phyloP scores from a whole-genome alignment of 352 stramenopile genomes.

The Phytopythium ostracodes region DNA sequence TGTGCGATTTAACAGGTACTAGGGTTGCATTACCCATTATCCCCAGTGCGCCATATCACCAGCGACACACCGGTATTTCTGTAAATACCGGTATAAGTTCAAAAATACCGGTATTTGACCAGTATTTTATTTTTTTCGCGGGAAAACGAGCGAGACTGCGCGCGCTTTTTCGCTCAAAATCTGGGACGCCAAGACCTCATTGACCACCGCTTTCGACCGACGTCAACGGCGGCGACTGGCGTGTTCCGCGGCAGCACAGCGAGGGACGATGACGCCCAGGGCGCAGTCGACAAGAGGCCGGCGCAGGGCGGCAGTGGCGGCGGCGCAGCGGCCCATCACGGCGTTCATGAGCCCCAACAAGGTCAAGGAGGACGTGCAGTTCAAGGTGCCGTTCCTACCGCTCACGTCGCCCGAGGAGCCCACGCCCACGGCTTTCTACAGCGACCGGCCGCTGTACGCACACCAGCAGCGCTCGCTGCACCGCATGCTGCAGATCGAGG shows the following conservation, averaged over 20 bases:
- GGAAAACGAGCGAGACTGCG: neutral
- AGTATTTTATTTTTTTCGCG: neutral
- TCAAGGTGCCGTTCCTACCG: conserved; percentile 83
- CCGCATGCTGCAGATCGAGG: conserved; percentile 82
- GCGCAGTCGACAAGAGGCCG: neutral
- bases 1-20: neutral
- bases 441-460: conserved; percentile 51
- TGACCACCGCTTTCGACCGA: neutral
- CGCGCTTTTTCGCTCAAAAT: neutral
- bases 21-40: neutral
- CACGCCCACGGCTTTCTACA: conserved; percentile 52
- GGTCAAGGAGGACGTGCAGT: conserved; percentile 59
- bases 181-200: neutral
- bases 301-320: conserved; percentile 11
- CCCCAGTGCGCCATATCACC: neutral
- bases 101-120: neutral
- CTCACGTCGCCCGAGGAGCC: conserved; percentile 58
- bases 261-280: neutral
- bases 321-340: conserved; percentile 50
- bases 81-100: neutral
- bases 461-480: conserved; percentile 84
- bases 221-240: neutral
- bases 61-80: neutral
- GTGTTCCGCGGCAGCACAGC: too few relatives aligned
- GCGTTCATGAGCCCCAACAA: conserved; percentile 40